Conservation (phyloP, 306 rosid genomes). For the Corylus avellana region DNA sequence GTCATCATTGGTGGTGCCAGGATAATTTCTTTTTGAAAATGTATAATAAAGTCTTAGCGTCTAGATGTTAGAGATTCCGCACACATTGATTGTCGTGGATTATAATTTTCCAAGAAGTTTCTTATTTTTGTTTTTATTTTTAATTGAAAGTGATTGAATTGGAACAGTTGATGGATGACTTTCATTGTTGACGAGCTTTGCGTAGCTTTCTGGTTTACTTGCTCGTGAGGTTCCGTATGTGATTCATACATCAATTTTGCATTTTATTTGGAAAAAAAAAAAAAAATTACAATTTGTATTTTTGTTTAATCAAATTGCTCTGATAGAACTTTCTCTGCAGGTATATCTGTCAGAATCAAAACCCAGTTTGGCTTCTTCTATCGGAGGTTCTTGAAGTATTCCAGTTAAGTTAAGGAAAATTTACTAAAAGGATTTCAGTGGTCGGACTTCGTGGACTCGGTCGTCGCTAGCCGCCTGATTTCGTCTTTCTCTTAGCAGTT, state of each 20-base stretch:
- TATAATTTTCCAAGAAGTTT: too few relatives aligned
- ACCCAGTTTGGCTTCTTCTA: neutral
- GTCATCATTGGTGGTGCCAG: neutral
- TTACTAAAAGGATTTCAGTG: neutral
- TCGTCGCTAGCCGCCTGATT: neutral
- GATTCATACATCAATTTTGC: neutral
- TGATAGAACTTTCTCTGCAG: neutral
- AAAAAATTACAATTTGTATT: too few relatives aligned
- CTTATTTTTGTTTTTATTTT: too few relatives aligned
- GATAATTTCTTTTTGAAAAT: neutral
- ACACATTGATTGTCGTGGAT: too few relatives aligned
- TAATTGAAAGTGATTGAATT: neutral
- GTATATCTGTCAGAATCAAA: neutral
- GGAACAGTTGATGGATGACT: neutral
- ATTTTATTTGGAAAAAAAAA: too few relatives aligned
- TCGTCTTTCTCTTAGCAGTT: neutral
- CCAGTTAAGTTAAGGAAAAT: neutral
- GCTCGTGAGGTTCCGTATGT: neutral
- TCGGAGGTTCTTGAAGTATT: neutral
- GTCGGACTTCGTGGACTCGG: slow-evolving; percentile 6
- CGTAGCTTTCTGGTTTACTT: neutral
- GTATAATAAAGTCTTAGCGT: neutral
- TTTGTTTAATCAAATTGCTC: neutral
- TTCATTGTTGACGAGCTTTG: neutral
- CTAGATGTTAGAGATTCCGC: neutral